Conservation (phyloP, 2,329 filamentous ascomycete genomes). For the Thielaviopsis populi region DNA sequence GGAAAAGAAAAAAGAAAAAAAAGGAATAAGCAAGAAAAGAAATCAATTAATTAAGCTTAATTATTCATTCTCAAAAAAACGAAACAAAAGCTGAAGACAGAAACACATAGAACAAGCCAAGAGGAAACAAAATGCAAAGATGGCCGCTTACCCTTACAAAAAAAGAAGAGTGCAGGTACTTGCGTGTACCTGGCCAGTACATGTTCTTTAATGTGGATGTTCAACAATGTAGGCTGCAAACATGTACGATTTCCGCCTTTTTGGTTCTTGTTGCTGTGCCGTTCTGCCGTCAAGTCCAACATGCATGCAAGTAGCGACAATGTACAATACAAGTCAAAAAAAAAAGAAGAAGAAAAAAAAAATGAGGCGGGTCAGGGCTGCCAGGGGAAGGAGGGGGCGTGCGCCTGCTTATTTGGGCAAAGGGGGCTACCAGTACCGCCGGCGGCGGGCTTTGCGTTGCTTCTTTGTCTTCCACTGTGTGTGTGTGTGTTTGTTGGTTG, state of each 20-base stretch:
- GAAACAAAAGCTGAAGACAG: background rate
- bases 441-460: too few relatives aligned
- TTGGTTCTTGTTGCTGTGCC: too few relatives aligned
- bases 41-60: background rate
- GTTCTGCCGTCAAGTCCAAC: too few relatives aligned
- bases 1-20: background rate
- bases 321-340: too few relatives aligned
- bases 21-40: background rate
- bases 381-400: background rate
- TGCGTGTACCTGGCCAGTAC: too few relatives aligned
- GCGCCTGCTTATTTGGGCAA: slow-evolving; percentile 5
- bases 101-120: background rate
- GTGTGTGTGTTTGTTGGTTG: background rate
- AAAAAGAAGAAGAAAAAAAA: background rate
- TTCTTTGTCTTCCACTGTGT: background rate
- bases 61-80: background rate
- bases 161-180: too few relatives aligned
- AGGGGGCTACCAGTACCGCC: slow-evolving; percentile 4
- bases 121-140: background rate
- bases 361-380: background rate
- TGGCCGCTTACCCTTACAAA: too few relatives aligned
- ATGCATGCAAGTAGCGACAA: too few relatives aligned
- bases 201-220: too few relatives aligned
- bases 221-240: too few relatives aligned
- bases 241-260: too few relatives aligned